Evolutionary conservation across 2,329 filamentous ascomycete genomes (phyloP), one percentile per base, ranked within the genome.

Genomic region (Pseudopyricularia cyperi): DNA sequence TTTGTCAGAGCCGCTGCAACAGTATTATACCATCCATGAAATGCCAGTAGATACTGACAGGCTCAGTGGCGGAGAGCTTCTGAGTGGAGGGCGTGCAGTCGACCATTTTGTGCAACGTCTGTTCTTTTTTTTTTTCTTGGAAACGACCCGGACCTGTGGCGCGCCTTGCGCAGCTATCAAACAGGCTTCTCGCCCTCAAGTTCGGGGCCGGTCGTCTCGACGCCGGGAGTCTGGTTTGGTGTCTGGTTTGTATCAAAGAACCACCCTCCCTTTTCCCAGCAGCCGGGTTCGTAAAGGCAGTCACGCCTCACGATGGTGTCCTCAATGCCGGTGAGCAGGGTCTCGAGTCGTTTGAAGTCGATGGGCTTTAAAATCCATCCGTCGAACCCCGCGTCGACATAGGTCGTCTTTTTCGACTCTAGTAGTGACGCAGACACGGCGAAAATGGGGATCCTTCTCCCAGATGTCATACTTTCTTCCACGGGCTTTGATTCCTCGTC

Each of bases 351-450:
- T 57, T 81, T 79, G 62, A 95, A 94, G 55, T 91, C 82, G 46
- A 95, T 86, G 0, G 89, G 89, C 61, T 95, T 95, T 53, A 94
- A 70, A 26, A 95, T 89, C 89, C 89, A 95, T 24, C 85, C 89
- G 58, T 95, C 89, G 58, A 95, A 95, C 0, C 89, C 89, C 7
- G 82, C 81, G 46, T 85, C 74, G 44, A 89, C 77, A 58, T 95
- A 95, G 0, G 67, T 76, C 39, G 83, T 71, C 50, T 71, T 76
- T 46, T 89, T 77, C 17, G 73, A 76, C 63, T 95, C 89, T 1
- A 86, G 61, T 1, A 95, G 70, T 0, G 87, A 91, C 7, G 89
- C 89, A 0, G 89, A 95, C 0, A 95, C 88, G 0, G 88, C 89
- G 58, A 95, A 88, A 50, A 95, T 85, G 0, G 89, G 87, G 2